A percentile compares a stretch with the other conserved stretches of the same genome.
phyloP scores from a whole-genome alignment of 441 rosid genomes.

The Pelargonium myrrhifolium region DNA sequence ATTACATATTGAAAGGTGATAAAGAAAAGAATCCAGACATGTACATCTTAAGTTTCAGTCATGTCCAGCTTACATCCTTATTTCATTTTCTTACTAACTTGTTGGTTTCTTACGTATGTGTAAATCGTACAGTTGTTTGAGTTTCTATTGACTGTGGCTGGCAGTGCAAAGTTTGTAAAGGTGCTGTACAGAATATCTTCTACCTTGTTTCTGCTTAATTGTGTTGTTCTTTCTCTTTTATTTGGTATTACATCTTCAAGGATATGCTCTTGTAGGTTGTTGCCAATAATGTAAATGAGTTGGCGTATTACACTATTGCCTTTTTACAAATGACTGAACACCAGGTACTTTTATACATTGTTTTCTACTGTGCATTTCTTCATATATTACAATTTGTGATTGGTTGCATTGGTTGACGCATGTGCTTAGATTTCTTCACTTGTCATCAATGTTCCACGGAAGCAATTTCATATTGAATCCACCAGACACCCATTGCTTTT shows the following conservation, averaged over 20 bases:
- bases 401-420: not conserved
- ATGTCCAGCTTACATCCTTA: slow-evolving; percentile 14
- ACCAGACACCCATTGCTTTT: not conserved
- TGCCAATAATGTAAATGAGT: slow-evolving; percentile 49
- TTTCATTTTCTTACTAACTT: slow-evolving; percentile 12
- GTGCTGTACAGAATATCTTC: slow-evolving; percentile 34
- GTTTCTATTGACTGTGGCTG: slow-evolving; percentile 72
- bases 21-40: no score
- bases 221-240: slow-evolving; percentile 7
- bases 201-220: slow-evolving; percentile 5
- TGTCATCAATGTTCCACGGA: slow-evolving; percentile 5
- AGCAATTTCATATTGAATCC: not conserved
- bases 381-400: not conserved
- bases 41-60: not conserved
- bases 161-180: slow-evolving; percentile 64
- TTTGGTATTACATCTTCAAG: slow-evolving; percentile 10
- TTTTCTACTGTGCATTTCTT: slow-evolving; percentile 3
- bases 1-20: not conserved
- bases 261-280: slow-evolving; percentile 40
- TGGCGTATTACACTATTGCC: slow-evolving; percentile 72
- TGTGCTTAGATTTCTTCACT: slow-evolving; percentile 1
- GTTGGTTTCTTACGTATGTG: slow-evolving; percentile 21
- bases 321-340: slow-evolving; percentile 90
- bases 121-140: slow-evolving; percentile 65
- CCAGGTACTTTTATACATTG: slow-evolving; percentile 44